Base-by-base conservation (phyloP, 73 alveolate genomes). In the Paramecium primaurelia region DNA sequence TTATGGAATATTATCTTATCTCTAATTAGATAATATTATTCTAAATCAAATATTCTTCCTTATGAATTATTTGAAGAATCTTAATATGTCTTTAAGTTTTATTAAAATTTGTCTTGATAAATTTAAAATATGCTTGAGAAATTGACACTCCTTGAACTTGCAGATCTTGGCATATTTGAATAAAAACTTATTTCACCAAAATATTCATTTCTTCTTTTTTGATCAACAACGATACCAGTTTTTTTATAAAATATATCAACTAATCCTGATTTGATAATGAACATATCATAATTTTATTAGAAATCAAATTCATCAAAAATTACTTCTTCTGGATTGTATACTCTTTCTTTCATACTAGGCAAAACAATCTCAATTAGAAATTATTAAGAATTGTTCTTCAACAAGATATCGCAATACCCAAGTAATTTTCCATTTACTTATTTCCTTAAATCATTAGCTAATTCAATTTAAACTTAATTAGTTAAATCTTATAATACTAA, bases 181-280 rank as follows among this genome's bases (percentile, higher is more conserved):
- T 93, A 97, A 88, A 97, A 97, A 26, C 97, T 97, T 11, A 96
- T 92, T 58, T 95, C 97, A 8, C 99, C 99, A 92, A 97, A 97
- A 86, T 93, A 77, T 4, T 80, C 91, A n/a, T 92, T 94, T 88
- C 85, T 54, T 71, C 75, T 36, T 16, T 93, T 73, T n/a, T 89
- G 92, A 54, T 86, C 54, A 12, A 86, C 60, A 22, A 89, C 77
- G 8, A 96, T 49, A 16, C 92, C 93, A 25, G 96, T 91, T 40
- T 88, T 58, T 34, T 73, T 45, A 64, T 95, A 96, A 32, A 86
- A 38, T n/a, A 95, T 60, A 34, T 75, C 93, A 18, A 95, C 96
- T 26, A 40, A 42, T 11, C 97, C 97, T n/a, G 71, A 9, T 18
- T 51, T 49, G 9, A 95, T 93, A 69, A 95, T 93, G 80, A 47